phyloP scores from a whole-genome alignment of 768 basidiomycete genomes.

The Tricholoma matsutake region DNA sequence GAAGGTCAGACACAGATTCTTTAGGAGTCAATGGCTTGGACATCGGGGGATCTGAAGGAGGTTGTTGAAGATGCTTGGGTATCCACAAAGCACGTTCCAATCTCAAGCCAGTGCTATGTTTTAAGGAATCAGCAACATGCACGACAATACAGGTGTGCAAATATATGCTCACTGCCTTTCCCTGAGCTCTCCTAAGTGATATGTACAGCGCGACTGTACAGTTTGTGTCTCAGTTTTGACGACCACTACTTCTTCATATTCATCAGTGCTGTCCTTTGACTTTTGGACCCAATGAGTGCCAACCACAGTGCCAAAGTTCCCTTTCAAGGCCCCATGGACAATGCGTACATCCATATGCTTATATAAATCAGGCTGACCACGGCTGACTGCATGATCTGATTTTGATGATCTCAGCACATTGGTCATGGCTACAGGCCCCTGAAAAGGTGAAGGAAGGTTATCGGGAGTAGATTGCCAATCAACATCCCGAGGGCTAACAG shows the following conservation, averaged over 20 bases:
- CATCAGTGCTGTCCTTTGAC: background rate
- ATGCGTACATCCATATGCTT: slow-evolving; percentile 3
- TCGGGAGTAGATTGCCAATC: background rate
- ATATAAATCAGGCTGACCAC: background rate
- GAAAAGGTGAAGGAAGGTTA: background rate
- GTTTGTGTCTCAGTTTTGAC: background rate
- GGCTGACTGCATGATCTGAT: background rate
- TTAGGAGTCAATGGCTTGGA: background rate
- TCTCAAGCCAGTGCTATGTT: background rate
- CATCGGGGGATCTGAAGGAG: background rate
- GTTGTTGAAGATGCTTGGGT: background rate
- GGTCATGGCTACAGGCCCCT: background rate
- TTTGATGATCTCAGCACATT: background rate
- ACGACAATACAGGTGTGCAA: background rate
- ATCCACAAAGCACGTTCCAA: background rate
- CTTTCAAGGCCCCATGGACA: background rate
- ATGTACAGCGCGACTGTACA: background rate
- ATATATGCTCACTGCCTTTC: background rate
- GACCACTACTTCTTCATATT: background rate
- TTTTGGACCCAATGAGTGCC: background rate
- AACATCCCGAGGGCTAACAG: background rate
- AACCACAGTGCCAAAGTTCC: background rate
- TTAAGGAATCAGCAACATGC: background rate
- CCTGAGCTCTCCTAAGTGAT: background rate
- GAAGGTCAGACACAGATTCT: background rate